A percentile compares a stretch with the other conserved stretches of the same genome.
Conservation (phyloP, 306 rosid species). For the Myrica gale region DNA sequence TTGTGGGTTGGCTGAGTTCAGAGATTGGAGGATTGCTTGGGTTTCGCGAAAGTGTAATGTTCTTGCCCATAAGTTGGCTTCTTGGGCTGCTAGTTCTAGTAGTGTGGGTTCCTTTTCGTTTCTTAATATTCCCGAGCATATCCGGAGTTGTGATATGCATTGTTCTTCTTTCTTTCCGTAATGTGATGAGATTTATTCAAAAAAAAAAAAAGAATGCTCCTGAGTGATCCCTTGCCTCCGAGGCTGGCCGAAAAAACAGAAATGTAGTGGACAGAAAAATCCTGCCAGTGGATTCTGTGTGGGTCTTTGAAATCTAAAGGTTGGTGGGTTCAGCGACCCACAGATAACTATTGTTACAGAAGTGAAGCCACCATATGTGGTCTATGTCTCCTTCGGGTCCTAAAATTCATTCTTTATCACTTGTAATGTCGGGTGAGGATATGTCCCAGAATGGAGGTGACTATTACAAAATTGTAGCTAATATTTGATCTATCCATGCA, state of each 20-base stretch:
- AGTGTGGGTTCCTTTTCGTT: too few species aligned
- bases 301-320: conserved; percentile 22
- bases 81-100: too few species aligned
- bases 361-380: conserved; percentile 32
- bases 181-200: too few species aligned
- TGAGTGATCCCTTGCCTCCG: too few species aligned
- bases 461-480: not conserved
- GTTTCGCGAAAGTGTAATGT: too few species aligned
- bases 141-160: too few species aligned
- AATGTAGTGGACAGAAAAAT: not conserved
- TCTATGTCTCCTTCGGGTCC: conserved; percentile 26
- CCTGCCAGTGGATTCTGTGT: conserved; percentile 26
- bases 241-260: not conserved
- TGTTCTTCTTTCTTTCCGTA: too few species aligned
- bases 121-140: too few species aligned
- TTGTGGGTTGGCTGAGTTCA: too few species aligned
- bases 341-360: conserved; percentile 21
- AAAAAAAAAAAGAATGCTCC: too few species aligned
- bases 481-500: not conserved
- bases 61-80: too few species aligned
- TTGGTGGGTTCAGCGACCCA: conserved; percentile 24
- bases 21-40: too few species aligned
- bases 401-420: conserved; percentile 11
- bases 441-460: conserved; percentile 9
- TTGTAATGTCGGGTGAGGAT: conserved; percentile 14